These are phyloP conservation scores for Eimeria praecox DNA, from an alignment of 169 alveolate genomes.

Conservation along the genomic window DNA sequence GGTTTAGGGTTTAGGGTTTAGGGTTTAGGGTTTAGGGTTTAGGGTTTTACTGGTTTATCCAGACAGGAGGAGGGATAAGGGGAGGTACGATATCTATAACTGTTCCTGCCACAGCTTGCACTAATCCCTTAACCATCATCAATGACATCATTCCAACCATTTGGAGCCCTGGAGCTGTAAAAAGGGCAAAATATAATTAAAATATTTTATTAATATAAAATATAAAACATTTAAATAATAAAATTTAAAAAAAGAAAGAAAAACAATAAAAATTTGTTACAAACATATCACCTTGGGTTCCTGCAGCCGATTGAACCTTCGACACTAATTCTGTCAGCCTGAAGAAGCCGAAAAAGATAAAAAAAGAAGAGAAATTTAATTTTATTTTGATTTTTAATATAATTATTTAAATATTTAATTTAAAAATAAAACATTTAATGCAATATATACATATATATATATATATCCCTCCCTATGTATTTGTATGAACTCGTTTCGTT, in stretches of 20 bases:
- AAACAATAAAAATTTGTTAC: background rate
- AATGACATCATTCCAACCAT: constrained; percentile 88
- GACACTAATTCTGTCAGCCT: constrained; percentile 86
- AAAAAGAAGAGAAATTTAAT: background rate
- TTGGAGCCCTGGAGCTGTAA: constrained; percentile 88
- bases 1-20: background rate
- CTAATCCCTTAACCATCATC: constrained; percentile 89
- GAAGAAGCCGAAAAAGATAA: background rate
- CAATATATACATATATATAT: background rate
- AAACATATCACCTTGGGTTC: constrained; percentile 80
- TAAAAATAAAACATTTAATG: background rate
- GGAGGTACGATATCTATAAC: constrained; percentile 92
- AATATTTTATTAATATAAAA: too few relatives aligned
- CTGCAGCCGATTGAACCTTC: constrained; percentile 85
- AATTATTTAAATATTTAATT: background rate
- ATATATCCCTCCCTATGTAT: background rate
- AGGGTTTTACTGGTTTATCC: constrained; percentile 73
- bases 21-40: constrained; percentile 4
- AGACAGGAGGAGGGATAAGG: constrained; percentile 87
- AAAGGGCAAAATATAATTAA: background rate
- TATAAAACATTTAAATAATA: background rate
- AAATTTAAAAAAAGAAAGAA: too few relatives aligned
- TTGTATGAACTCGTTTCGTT: background rate
- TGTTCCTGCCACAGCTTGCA: constrained; percentile 87
- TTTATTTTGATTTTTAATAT: background rate